Base-by-base conservation (phyloP, 75 land plant genomes). In the Pinus tabuliformis region DNA sequence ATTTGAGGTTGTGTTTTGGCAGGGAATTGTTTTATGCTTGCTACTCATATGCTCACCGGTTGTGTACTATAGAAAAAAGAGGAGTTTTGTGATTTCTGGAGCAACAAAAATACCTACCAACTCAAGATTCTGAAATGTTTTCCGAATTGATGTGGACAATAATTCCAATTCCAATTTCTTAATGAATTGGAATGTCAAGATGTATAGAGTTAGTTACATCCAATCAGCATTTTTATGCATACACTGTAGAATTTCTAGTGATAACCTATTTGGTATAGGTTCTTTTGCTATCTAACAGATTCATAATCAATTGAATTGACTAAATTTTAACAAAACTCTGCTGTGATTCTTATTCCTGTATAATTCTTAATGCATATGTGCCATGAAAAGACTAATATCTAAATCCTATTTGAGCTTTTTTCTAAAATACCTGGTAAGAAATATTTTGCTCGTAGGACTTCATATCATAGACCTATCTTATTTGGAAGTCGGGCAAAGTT, bases 1-100 rank as follows among this genome's bases (percentile, higher is more conserved):
- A 49, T 49, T 49, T 49, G 52, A 49, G 11, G 52, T 30, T 75
- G 37, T 57, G 20, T 75, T 39, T 6, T 75, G 28, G 73, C 77
- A 75, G 77, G 77, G 77, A 21, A 65, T 75, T 21, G 33, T 75
- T 59, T 63, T 75, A 21, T 59, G 77, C 17, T 59, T 75, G 73
- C 77, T 75, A 42, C 70, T 63, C 2, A 59, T 75, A 39, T 68
- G 39, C 18, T 75, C 77, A 5, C 77, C 77, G 18, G 60, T 75
- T 28, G 30, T 75, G 70, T 75, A 75, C 68, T 59, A 58, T 22
- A 75, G 77, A 36, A 75, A 70, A 59, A 75, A 75, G 77, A 6
- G 6, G 30, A 37, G 75, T 57, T 75, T 75, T 75, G 45, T 62
- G 42, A 21, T 17, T 8, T 24, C 70, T 54, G 77, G 77, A 33